A percentile compares a stretch with the other conserved stretches of the same genome.
These are phyloP conservation scores for Candida schatavii DNA, from an alignment of 805 yeast species.

Conservation along the genomic window DNA sequence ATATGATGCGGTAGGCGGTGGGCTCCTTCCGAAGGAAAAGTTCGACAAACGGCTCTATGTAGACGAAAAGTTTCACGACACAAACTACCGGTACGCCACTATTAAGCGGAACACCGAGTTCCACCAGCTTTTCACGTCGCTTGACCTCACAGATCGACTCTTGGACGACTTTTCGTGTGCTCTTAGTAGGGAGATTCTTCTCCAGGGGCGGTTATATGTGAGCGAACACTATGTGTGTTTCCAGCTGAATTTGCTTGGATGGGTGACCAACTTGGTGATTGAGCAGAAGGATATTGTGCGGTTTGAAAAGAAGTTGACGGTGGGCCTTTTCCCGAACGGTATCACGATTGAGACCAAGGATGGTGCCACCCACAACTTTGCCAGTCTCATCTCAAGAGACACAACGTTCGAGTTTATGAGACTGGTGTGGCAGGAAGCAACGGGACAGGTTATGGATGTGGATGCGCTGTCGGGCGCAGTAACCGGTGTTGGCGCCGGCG, in stretches of 20 bases:
- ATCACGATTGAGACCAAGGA: conserved; percentile 65
- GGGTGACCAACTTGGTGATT: conserved; percentile 80
- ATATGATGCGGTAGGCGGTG: conserved; percentile 9
- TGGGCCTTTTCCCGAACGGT: conserved; percentile 89
- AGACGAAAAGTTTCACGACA: conserved; percentile 56
- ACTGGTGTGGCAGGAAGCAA: conserved; percentile 61
- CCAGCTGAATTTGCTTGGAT: conserved; percentile 82
- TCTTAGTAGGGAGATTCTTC: conserved; percentile 74
- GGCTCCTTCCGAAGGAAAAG: conserved; percentile 14
- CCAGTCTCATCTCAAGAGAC: conserved; percentile 84
- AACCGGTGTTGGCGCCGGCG: conserved; percentile 3
- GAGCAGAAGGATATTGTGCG: conserved; percentile 66
- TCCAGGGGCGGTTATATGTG: conserved; percentile 85
- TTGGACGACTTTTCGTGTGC: conserved; percentile 92
- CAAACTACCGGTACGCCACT: conserved; percentile 63
- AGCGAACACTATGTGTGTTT: conserved; percentile 79
- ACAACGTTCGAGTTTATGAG: conserved; percentile 67
- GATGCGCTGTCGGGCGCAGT: conserved; percentile 12
- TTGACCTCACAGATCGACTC: conserved; percentile 67
- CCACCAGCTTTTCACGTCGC: conserved; percentile 66
- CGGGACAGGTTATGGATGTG: conserved; percentile 20
- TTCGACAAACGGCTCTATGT: conserved; percentile 48
- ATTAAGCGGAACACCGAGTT: conserved; percentile 67
- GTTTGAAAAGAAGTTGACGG: conserved; percentile 81
- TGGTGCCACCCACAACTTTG: conserved; percentile 73